Evolutionary conservation across 345 rosid species (phyloP).

Genomic region (Iberis pinnata): DNA sequence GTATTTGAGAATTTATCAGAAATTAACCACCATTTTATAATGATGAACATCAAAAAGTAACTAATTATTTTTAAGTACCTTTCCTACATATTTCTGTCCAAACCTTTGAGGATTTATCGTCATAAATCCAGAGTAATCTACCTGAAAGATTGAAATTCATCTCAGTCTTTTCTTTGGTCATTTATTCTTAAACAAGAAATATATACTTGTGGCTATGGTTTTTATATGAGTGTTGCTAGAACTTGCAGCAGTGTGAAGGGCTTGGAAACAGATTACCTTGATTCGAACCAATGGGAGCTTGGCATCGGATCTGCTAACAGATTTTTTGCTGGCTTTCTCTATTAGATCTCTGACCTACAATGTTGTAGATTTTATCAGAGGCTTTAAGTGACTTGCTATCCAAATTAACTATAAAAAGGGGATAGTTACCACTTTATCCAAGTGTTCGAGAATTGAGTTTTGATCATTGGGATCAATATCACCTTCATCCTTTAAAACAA

Average conservation of each 20-base stretch:
- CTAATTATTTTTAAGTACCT: conserved; percentile 42
- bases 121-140: conserved; percentile 97
- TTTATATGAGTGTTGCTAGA: conserved; percentile 8
- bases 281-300: conserved; percentile 84
- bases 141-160: conserved; percentile 40
- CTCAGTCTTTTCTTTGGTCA: conserved; percentile 14
- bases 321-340: conserved; percentile 60
- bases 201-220: conserved; percentile 1
- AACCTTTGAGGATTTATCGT: conserved; percentile 98
- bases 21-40: conserved; percentile 12
- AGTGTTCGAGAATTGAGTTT: conserved; percentile 80
- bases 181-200: conserved; percentile 3
- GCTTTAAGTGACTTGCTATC: conserved; percentile 4
- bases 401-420: conserved; percentile 20
- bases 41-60: background rate
- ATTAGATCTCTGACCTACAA: conserved; percentile 68
- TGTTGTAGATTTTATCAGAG: conserved; percentile 21
- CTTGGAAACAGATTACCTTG: conserved; percentile 48
- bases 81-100: conserved; percentile 97
- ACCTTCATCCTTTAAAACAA: conserved; percentile 72
- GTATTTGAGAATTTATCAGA: conserved; percentile 7
- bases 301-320: conserved; percentile 51
- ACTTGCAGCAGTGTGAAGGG: conserved; percentile 3
- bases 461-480: conserved; percentile 93
- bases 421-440: conserved; percentile 76